phyloP scores from a whole-genome alignment of 257 asterid genomes.

The Ilex aquifolium region DNA sequence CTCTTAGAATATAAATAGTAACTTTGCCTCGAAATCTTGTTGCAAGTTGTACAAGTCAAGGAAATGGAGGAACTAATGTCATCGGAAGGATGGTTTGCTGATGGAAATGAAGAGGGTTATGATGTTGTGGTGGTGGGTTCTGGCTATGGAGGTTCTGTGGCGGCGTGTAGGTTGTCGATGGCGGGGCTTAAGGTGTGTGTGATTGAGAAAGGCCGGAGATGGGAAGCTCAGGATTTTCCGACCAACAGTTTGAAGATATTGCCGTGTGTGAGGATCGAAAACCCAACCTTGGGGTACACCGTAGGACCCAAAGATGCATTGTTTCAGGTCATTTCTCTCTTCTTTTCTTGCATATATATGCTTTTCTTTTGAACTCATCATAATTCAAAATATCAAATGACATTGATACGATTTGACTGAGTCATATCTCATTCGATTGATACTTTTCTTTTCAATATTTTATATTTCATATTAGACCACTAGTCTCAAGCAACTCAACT shows the following conservation, averaged over 20 bases:
- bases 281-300: conserved; percentile 15
- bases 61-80: conserved; percentile 16
- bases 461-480: too few species aligned
- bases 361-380: too few species aligned
- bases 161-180: conserved; percentile 50
- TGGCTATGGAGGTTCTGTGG: conserved; percentile 61
- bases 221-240: conserved; percentile 51
- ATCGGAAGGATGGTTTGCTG: not conserved
- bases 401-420: too few species aligned
- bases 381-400: too few species aligned
- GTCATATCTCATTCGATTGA: too few species aligned
- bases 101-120: conserved; percentile 15
- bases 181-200: conserved; percentile 50
- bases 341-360: not conserved
- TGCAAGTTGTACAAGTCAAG: not conserved
- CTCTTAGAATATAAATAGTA: too few species aligned
- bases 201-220: conserved; percentile 50
- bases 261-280: conserved; percentile 33
- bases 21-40: too few species aligned
- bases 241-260: conserved; percentile 21
- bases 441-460: too few species aligned
- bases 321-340: conserved; percentile 30
- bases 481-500: too few species aligned
- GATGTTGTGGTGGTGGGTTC: conserved; percentile 57
- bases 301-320: conserved; percentile 44